Evolutionary conservation across 208 protist species (phyloP).

Genomic region (Endotrypanum monterogeii): DNA sequence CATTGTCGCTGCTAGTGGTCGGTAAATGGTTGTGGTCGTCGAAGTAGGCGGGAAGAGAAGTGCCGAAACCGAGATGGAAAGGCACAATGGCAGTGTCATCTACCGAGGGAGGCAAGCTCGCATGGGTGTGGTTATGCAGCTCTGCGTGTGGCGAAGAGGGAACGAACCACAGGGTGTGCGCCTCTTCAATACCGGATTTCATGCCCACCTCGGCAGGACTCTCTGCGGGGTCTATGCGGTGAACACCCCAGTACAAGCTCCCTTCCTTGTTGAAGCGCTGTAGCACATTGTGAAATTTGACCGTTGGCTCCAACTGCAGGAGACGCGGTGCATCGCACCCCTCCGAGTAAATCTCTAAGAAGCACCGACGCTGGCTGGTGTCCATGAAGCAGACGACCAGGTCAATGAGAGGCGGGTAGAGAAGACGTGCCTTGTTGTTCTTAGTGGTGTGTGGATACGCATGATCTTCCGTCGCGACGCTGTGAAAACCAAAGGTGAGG

Average conservation of each 20-base stretch:
- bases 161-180: slow-evolving; percentile 35
- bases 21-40: background rate
- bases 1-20: background rate
- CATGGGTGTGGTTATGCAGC: background rate
- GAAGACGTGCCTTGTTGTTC: background rate
- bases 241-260: slow-evolving; percentile 40
- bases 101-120: background rate
- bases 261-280: slow-evolving; percentile 24
- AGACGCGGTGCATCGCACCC: slow-evolving; percentile 30
- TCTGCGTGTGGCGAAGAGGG: background rate
- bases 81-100: background rate
- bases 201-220: slow-evolving; percentile 39
- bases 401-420: no score
- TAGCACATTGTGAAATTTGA: slow-evolving; percentile 56
- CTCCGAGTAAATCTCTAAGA: slow-evolving; percentile 35
- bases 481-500: background rate
- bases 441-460: no score
- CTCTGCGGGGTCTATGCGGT: slow-evolving; percentile 22
- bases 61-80: background rate
- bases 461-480: no score
- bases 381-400: slow-evolving; percentile 11
- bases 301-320: slow-evolving; percentile 49
- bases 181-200: slow-evolving; percentile 39
- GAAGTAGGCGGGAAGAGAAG: slow-evolving; percentile 21
- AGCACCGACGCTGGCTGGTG: slow-evolving; percentile 26